Base-by-base conservation (phyloP, 345 rosid species). In the Populus euphratica region DNA sequence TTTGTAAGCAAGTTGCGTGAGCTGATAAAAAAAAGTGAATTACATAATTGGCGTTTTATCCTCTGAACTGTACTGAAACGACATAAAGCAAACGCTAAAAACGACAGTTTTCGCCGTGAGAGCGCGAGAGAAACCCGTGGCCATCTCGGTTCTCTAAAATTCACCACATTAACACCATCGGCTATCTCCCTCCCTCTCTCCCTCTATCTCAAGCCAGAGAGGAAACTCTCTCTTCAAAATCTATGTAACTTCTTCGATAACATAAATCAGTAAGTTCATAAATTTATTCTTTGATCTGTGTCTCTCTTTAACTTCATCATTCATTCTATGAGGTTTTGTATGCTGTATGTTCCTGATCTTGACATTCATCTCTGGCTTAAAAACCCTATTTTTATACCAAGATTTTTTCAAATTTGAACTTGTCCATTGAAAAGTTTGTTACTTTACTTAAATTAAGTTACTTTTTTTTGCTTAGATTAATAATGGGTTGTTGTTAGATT, bases 191-290 rank as follows among this genome's bases (percentile, higher is more conserved):
- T n/a, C 23, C 5, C 18, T 41, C 20, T 5, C 50, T 20, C 23
- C 25, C 50, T 50, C 49, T 8, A 49, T 38, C 72, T 14, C 63
- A 8, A 25, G 13, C 9, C 16, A 5, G 5, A 27, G 12, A n/a
- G 6, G 64, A 59, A 59, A 12, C 70, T 67, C 21, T 66, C 39
- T 67, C 41, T 52, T 76, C 17, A 21, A 71, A 77, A 23, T 69
- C 29, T 23, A 41, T 56, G 69, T 23, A 38, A 11, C 33, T 67
- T n/a, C 20, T 67, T 35, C 13, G 2, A 43, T 61, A 49, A 65
- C 33, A 23, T 1, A 11, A 27, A 49, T 50, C 59, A 10, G 81
- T 63, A 49, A 78, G 76, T 52, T 71, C 23, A 9, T 23, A 16
- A 29, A 3, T 31, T 61, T 21, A 43, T n/a, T n/a, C 56, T 35